A percentile compares a stretch with the other conserved stretches of the same genome.
These are phyloP conservation scores for Pseudogymnoascus sp. DNA, from an alignment of 2,329 filamentous ascomycete species.

Conservation along the genomic window DNA sequence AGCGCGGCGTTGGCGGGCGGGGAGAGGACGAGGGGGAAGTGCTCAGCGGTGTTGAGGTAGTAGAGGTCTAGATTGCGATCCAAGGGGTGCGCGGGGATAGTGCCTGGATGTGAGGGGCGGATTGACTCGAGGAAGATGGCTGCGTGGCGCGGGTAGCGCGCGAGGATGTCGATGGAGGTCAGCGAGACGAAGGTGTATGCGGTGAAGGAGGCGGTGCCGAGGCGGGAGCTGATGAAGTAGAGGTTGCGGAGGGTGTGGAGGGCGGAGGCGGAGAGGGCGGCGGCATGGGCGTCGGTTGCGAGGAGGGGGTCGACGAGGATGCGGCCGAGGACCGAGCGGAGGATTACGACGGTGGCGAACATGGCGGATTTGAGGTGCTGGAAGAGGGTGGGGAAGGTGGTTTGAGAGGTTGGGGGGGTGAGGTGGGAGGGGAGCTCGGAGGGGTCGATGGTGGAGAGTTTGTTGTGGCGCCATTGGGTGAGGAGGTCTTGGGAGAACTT, in stretches of 20 bases:
- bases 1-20: constrained; percentile 50
- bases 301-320: constrained; percentile 48
- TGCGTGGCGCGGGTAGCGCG: constrained; percentile 50
- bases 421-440: constrained; percentile 52
- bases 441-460: constrained; percentile 56
- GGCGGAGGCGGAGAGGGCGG: constrained; percentile 51
- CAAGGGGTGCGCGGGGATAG: constrained; percentile 55
- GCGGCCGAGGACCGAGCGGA: constrained; percentile 51
- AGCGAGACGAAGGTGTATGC: constrained; percentile 64
- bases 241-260: constrained; percentile 57
- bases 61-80: constrained; percentile 62
- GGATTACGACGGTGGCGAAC: constrained; percentile 55
- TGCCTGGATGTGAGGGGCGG: constrained; percentile 32
- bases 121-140: constrained; percentile 46
- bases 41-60: constrained; percentile 63
- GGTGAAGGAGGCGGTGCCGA: constrained; percentile 56
- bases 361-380: constrained; percentile 55
- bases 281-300: constrained; percentile 43
- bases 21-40: constrained; percentile 54
- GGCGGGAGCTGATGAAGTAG: constrained; percentile 60
- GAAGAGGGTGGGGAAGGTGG: constrained; percentile 56
- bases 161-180: constrained; percentile 60
- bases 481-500: constrained; percentile 38
- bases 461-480: constrained; percentile 60
- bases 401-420: constrained; percentile 47